Evolutionary conservation across 1,284 basidiomycete species (phyloP).

Genomic region (Ustilago lituana): DNA sequence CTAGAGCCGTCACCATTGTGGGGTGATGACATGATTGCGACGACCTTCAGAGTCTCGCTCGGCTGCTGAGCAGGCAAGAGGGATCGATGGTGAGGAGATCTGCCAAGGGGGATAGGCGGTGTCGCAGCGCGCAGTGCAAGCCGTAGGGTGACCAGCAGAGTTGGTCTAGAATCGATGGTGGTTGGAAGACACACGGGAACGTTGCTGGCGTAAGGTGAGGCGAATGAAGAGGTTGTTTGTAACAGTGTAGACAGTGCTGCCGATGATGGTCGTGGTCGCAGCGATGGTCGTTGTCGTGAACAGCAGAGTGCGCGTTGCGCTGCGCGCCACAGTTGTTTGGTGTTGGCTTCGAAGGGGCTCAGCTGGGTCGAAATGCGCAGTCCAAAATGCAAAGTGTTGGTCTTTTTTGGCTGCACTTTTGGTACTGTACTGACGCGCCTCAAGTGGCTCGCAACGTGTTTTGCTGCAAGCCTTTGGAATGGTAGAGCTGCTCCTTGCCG

Average conservation of each 20-base stretch:
- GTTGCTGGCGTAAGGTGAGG: no score
- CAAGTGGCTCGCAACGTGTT: not conserved
- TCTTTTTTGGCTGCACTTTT: conserved; percentile 2
- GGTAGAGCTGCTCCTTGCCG: not conserved
- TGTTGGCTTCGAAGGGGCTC: no score
- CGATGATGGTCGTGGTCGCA: not conserved
- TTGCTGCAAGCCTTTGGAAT: not conserved
- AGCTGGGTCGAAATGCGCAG: not conserved
- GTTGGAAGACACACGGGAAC: no score
- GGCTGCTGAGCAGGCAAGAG: conserved; percentile 1
- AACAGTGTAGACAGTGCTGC: no score
- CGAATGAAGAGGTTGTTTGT: no score
- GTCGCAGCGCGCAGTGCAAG: not conserved
- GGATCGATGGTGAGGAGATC: not conserved
- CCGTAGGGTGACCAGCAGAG: no score
- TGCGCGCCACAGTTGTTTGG: no score
- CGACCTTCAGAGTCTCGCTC: not conserved
- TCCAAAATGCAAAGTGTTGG: conserved; percentile 6
- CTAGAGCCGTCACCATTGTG: conserved; percentile 11
- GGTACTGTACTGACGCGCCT: no score
- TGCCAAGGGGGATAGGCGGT: not conserved
- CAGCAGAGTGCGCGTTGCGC: no score
- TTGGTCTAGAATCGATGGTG: no score
- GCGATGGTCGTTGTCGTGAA: no score
- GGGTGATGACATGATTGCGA: conserved; percentile 22